phyloP scores from a whole-genome alignment of 1,284 basidiomycete genomes.

The Ceratobasidium sp. region DNA sequence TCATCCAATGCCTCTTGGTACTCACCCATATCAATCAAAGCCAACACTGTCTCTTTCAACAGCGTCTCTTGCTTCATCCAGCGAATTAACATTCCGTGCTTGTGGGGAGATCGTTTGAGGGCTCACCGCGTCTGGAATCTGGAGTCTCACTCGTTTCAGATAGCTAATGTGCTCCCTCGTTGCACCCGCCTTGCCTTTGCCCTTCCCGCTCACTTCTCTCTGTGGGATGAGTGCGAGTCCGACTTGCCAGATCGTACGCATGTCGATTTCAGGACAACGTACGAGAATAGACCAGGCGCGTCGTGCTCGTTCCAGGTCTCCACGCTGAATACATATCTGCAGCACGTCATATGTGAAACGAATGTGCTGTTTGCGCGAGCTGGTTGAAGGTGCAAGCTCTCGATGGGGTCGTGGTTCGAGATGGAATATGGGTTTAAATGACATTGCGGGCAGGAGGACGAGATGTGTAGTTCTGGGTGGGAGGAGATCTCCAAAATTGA shows the following conservation, averaged over 20 bases:
- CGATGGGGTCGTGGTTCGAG: constrained; percentile 39
- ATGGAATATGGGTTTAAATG: constrained; percentile 34
- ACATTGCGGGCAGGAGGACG: not conserved
- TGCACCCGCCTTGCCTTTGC: constrained; percentile 20
- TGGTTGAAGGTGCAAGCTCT: constrained; percentile 45
- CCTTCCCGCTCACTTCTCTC: constrained; percentile 52
- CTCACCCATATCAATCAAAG: constrained; percentile 70
- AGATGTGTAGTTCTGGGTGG: too few species aligned
- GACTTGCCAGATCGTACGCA: constrained; percentile 81
- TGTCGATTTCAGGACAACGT: constrained; percentile 86
- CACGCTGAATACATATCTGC: constrained; percentile 77
- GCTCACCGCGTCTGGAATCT: constrained; percentile 73
- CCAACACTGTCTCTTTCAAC: constrained; percentile 79
- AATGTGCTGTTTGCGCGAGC: constrained; percentile 74
- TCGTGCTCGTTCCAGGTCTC: constrained; percentile 75
- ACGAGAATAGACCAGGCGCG: constrained; percentile 84
- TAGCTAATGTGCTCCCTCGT: constrained; percentile 64
- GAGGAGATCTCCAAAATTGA: too few species aligned
- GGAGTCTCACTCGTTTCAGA: constrained; percentile 76
- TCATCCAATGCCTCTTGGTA: constrained; percentile 83
- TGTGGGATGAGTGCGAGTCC: constrained; percentile 71
- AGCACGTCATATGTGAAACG: constrained; percentile 80
- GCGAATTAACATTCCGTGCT: not conserved
- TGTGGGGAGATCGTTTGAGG: constrained; percentile 21
- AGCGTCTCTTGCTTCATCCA: constrained; percentile 74